Evolutionary conservation across 2,329 filamentous ascomycete species (phyloP).

Genomic region (Coniella vitis): DNA sequence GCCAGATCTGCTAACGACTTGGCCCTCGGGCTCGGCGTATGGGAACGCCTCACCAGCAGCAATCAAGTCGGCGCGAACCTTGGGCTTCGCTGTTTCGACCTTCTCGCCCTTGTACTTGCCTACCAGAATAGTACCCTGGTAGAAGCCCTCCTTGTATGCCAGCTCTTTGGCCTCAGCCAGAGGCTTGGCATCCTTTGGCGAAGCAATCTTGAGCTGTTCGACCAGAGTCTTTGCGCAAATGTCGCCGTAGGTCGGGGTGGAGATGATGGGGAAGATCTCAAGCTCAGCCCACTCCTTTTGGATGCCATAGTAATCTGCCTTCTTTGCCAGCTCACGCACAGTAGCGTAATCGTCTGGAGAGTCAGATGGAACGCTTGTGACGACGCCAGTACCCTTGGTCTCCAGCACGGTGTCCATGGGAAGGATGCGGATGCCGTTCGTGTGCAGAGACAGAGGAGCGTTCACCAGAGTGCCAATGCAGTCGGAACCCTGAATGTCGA

Average conservation of each 20-base stretch:
- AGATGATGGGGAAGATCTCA: constrained; percentile 82
- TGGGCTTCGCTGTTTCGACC: constrained; percentile 80
- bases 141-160: constrained; percentile 96
- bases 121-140: constrained; percentile 80
- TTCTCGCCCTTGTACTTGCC: constrained; percentile 84
- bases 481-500: constrained; percentile 69
- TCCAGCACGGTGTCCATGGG: constrained; percentile 93
- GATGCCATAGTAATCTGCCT: constrained; percentile 92
- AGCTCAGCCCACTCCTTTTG: constrained; percentile 93
- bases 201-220: constrained; percentile 92
- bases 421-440: constrained; percentile 75
- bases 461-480: constrained; percentile 84
- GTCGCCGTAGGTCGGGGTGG: constrained; percentile 82
- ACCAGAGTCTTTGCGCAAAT: constrained; percentile 77
- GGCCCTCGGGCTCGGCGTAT: constrained; percentile 88
- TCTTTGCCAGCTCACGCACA: constrained; percentile 80
- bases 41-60: constrained; percentile 74
- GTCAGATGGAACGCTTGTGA: constrained; percentile 92
- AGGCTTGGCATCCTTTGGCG: constrained; percentile 87
- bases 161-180: constrained; percentile 91
- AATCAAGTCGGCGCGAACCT: constrained; percentile 72
- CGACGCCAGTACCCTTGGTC: constrained; percentile 92
- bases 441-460: constrained; percentile 82
- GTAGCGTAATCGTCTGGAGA: constrained; percentile 94
- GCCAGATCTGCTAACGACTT: constrained; percentile 80